Evolutionary conservation across 2,329 filamentous ascomycete species (phyloP), one percentile per base, ranked within the genome.

Genomic region (Phyllosticta paracitricarpa): DNA sequence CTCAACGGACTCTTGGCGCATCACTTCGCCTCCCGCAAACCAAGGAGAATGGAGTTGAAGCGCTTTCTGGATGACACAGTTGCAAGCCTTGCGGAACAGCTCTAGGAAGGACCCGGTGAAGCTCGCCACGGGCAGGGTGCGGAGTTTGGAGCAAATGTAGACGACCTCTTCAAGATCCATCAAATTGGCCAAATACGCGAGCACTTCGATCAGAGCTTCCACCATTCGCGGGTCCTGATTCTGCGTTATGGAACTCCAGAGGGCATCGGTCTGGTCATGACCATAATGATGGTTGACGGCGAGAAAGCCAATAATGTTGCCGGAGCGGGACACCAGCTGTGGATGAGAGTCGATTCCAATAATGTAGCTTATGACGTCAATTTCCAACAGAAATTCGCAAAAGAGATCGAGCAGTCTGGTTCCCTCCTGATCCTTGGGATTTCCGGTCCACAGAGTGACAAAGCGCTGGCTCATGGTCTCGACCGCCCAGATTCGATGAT

Each of bases 331-430:
- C 22, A 95, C 94, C 59, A 97, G 84, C 69, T 96, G 91, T 1
- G 92, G 91, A 69, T 97, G 94, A 33, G 93, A 97, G 61, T 91
- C 91, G 14, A 93, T 86, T 1, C 93, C 90, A 58, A 97, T 83
- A 54, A 99, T 85, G 73, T 97, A 97, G 63, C 91, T 85, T 25
- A 96, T 83, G 26, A 97, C 78, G 59, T 86, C 85, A 51, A 88
- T 87, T 6, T 81, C 76, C 17, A 87, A 79, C 35, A 97, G 78
- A 65, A 89, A 87, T 25, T 83, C 78, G 4, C 89, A 84, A 59
- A 95, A 77, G 66, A 88, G 87, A 12, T 82, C 79, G 65, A 93
- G 77, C 56, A 89, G 78, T 35, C 64, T 61, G 25, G 59, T 63
- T 26, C 63, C 63, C 8, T 58, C 35, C 3, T 63, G 54, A 10